phyloP scores from a whole-genome alignment of 1,284 basidiomycete genomes.

The Caloboletus firmus region DNA sequence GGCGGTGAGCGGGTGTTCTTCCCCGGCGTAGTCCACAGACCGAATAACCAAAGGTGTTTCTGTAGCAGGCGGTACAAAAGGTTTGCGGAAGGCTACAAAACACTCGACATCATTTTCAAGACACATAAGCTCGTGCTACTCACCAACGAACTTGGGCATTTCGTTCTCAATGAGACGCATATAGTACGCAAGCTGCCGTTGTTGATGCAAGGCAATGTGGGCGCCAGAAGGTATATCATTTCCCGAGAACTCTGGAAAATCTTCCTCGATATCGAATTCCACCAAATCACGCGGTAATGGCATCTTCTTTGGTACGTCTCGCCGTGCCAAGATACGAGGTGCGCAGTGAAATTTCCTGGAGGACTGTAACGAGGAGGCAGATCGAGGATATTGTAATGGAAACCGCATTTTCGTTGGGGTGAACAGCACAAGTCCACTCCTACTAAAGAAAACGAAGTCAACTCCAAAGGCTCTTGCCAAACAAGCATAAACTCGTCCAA shows the following conservation, averaged over 20 bases:
- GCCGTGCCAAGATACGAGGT: slow-evolving; percentile 15
- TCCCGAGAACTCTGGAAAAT: slow-evolving; percentile 43
- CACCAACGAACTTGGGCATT: slow-evolving; percentile 79
- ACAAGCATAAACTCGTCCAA: slow-evolving; percentile 33
- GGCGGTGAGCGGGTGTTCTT: slow-evolving; percentile 64
- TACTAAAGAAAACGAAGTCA: neutral
- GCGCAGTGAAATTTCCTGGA: slow-evolving; percentile 27
- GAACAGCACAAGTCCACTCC: too few species aligned
- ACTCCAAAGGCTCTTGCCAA: slow-evolving; percentile 15
- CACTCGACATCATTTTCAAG: slow-evolving; percentile 12
- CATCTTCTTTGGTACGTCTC: slow-evolving; percentile 31
- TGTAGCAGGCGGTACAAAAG: slow-evolving; percentile 65
- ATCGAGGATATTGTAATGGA: slow-evolving; percentile 15
- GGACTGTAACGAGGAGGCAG: slow-evolving; percentile 4
- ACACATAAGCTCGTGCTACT: slow-evolving; percentile 31
- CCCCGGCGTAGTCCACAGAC: slow-evolving; percentile 73
- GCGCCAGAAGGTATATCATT: slow-evolving; percentile 67
- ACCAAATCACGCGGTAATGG: slow-evolving; percentile 32
- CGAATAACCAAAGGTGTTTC: slow-evolving; percentile 66
- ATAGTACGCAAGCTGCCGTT: slow-evolving; percentile 70
- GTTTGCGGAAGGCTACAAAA: slow-evolving; percentile 68
- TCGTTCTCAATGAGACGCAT: slow-evolving; percentile 83
- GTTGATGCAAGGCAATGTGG: slow-evolving; percentile 66
- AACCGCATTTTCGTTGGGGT: slow-evolving; percentile 19
- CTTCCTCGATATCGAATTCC: slow-evolving; percentile 31